These are phyloP conservation scores for Auricularia sp. DNA, from an alignment of 768 basidiomycete genomes.

Conservation along the genomic window DNA sequence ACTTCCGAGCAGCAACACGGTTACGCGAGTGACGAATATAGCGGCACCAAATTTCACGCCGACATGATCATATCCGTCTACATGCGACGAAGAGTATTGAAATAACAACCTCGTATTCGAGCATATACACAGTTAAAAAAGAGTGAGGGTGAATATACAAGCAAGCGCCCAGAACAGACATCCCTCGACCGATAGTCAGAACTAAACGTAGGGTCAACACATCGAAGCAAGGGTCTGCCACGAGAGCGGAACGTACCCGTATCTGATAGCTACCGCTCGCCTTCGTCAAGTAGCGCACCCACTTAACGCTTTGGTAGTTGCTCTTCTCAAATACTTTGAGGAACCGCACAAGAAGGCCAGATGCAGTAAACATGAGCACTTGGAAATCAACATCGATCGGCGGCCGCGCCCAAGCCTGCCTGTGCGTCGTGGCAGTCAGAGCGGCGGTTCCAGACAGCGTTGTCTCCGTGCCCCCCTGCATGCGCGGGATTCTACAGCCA, in stretches of 20 bases:
- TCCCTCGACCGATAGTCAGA: background rate
- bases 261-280: conserved; percentile 92
- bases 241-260: conserved; percentile 49
- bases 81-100: too few species aligned
- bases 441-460: conserved; percentile 76
- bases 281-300: conserved; percentile 92
- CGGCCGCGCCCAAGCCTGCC: conserved; percentile 95
- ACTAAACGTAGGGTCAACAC: background rate
- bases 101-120: too few species aligned
- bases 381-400: conserved; percentile 98
- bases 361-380: conserved; percentile 97
- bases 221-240: background rate
- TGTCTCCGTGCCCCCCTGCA: conserved; percentile 89
- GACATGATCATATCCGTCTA: too few species aligned
- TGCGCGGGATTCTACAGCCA: conserved; percentile 66
- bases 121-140: background rate
- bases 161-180: background rate
- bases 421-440: conserved; percentile 78
- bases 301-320: conserved; percentile 89
- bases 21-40: background rate
- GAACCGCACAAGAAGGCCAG: conserved; percentile 92
- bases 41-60: background rate
- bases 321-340: conserved; percentile 96
- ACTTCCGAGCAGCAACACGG: background rate
- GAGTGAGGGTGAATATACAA: background rate